Conservation (phyloP, 345 rosid genomes). For the Syzygium jambos region DNA sequence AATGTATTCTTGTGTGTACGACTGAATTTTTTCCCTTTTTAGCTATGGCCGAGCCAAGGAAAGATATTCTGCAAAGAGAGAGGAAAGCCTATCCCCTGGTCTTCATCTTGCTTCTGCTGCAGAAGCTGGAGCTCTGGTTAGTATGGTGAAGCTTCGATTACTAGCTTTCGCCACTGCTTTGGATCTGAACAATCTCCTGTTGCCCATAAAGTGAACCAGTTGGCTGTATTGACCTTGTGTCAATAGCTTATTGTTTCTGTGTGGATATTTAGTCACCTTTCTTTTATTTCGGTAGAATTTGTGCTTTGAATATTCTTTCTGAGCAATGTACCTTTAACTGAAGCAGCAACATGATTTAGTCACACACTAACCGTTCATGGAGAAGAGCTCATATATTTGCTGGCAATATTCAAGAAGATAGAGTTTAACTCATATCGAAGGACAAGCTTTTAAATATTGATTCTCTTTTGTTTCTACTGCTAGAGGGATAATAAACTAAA, state of each 20-base stretch:
- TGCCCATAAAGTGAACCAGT: neutral
- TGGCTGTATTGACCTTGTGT: neutral
- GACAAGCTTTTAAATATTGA: neutral
- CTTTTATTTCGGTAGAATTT: neutral
- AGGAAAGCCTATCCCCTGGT: slow-evolving; percentile 50
- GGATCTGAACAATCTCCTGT: neutral
- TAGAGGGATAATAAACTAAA: neutral
- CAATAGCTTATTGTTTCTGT: neutral
- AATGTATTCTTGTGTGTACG: neutral
- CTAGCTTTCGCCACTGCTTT: neutral
- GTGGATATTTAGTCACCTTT: neutral
- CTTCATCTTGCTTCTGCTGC: slow-evolving; percentile 95
- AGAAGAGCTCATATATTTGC: neutral
- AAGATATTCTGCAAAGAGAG: slow-evolving; percentile 58
- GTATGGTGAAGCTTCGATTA: slow-evolving; percentile 5
- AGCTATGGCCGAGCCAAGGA: slow-evolving; percentile 88
- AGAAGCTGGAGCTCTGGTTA: slow-evolving; percentile 92
- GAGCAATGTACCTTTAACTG: neutral
- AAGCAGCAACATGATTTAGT: neutral
- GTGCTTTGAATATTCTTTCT: neutral
- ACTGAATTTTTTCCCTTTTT: neutral
- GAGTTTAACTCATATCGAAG: neutral
- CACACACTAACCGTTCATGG: neutral
- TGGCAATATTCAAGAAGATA: neutral
- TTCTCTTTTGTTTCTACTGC: neutral